Evolutionary conservation across 1,139 yeast genomes (phyloP), one percentile per base, ranked within the genome.

Genomic region (Zygoascus meyerae): DNA sequence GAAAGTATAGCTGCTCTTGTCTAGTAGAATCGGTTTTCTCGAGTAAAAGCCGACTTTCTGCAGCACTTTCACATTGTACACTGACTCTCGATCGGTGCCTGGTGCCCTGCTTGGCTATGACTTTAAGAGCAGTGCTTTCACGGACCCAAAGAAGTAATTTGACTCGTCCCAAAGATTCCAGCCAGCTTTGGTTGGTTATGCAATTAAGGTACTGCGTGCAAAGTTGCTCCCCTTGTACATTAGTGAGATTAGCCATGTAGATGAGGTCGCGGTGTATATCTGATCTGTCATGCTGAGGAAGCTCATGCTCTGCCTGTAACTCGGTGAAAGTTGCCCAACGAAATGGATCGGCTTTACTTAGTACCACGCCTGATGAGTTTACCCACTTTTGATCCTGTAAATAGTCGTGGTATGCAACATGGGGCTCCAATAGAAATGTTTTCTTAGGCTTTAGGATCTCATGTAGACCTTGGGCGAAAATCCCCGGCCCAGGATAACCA

Each of bases 201-300:
- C 95, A 85, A 56, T 74, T 74, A 30, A 85, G 64, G 80, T 90
- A 85, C 66, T 87, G 95, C 42, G 86, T 83, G 34, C 83, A 64
- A 21, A 86, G 71, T 41, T 83, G 78, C 61, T 85, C 95, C 5
- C 87, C 87, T 49, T 69, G 73, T 26, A 69, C 64, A 31, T 74
- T 71, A 0, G 86, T 71, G 42, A 85, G 69, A 60, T 85, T 83
- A 1, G 82, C 95, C 2, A 80, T 69, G 29, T 85, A 69, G 34
- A 90, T 64, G 12, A 90, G 65, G 44, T 79, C 76, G 46, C 79
- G 75, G 63, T 87, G 82, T 15, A 83, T 63, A n/a, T 71, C 66
- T 35, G 69, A 40, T 44, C 76, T 61, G 17, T 39, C 40, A 48
- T 8, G 58, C 60, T 0, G 83, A 83, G 2, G 59, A 54, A 4